Evolutionary conservation across 108 stramenopile genomes (phyloP).

Genomic region (Skeletonema marinoi): DNA sequence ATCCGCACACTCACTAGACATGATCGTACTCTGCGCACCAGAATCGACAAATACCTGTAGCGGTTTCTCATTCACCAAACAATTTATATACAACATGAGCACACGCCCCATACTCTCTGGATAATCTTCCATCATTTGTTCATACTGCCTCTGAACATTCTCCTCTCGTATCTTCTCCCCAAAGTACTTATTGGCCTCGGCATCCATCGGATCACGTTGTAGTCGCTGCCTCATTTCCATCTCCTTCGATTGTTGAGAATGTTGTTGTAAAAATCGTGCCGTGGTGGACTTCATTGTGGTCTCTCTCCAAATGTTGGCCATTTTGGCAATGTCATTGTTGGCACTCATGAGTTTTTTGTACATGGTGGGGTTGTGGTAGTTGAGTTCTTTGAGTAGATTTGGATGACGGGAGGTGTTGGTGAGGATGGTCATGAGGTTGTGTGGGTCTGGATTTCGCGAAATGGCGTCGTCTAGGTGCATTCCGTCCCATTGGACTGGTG

Average conservation of each 20-base stretch:
- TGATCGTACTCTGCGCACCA: conserved; percentile 95
- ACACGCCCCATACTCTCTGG: conserved; percentile 94
- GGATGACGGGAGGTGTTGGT: conserved; percentile 42
- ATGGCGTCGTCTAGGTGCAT: conserved; percentile 87
- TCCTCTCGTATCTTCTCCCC: conserved; percentile 60
- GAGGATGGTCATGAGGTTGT: conserved; percentile 64
- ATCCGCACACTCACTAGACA: conserved; percentile 79
- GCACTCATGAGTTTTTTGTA: conserved; percentile 51
- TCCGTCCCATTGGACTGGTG: conserved; percentile 66
- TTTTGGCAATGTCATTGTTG: conserved; percentile 13
- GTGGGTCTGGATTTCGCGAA: conserved; percentile 73
- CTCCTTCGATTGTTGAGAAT: conserved; percentile 55
- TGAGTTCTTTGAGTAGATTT: conserved; percentile 82
- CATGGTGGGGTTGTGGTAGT: conserved; percentile 71
- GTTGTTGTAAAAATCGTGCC: conserved; percentile 41
- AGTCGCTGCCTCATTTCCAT: conserved; percentile 52
- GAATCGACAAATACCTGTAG: conserved; percentile 95
- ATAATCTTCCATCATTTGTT: conserved; percentile 92
- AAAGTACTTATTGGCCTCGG: conserved; percentile 83
- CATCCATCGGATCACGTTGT: conserved; percentile 76
- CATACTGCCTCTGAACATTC: conserved; percentile 76
- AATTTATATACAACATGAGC: conserved; percentile 94
- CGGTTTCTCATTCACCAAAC: conserved; percentile 78
- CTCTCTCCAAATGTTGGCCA: conserved; percentile 68
- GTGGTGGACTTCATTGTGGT: conserved; percentile 71